Evolutionary conservation across 148 eudicot genomes (phyloP), one percentile per base, ranked within the genome.

Genomic region (Amaranthus hypochondriacus): DNA sequence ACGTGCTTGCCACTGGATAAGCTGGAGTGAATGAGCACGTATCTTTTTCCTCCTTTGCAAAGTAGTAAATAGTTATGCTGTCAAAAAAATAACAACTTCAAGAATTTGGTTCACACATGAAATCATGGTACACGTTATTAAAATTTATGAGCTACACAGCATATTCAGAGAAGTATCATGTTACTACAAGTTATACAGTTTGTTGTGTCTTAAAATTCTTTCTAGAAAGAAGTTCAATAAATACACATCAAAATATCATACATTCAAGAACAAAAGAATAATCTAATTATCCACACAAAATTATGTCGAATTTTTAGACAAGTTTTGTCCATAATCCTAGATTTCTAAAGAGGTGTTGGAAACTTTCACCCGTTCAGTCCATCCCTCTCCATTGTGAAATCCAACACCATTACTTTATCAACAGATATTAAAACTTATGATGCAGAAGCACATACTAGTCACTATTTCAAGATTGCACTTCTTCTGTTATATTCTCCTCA

Each of bases 31-130:
- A 83, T 51, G 50, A 83, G 66, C 88, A 80, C 15, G 82, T 78
- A 75, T 85, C 92, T 79, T 90, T 89, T 81, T 85, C 92, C 76
- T 93, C 96, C 83, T 89, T 93, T 47, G 89, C 98, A 75, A 90
- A 93, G 81, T 87, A 90, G 76, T 78, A 81, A 56, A 93, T 79
- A 5, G 90, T 93, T 47, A 93, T 86, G 65, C 96, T 93, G 89
- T 73, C 58, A 58, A 73, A 56, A 39, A 58, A 62, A 76, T 60
- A 46, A 70, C 47, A 53, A 11, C 46, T 7, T 43, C 14, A 54
- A 75, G 61, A 42, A 18, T 11, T 75, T 44, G 71, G 76, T 64
- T 13, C 51, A 64, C 48, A 61, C 43, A 51, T 43, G 57, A 51
- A 39, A 52, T 48, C 28, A 18, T 43, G 15, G 42, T 46, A 15